Percentiles rank a stretch among this genome's conserved stretches.
These are phyloP conservation scores for Pisolithus thermaeus DNA, from an alignment of 1,284 basidiomycete species.

Conservation along the genomic window DNA sequence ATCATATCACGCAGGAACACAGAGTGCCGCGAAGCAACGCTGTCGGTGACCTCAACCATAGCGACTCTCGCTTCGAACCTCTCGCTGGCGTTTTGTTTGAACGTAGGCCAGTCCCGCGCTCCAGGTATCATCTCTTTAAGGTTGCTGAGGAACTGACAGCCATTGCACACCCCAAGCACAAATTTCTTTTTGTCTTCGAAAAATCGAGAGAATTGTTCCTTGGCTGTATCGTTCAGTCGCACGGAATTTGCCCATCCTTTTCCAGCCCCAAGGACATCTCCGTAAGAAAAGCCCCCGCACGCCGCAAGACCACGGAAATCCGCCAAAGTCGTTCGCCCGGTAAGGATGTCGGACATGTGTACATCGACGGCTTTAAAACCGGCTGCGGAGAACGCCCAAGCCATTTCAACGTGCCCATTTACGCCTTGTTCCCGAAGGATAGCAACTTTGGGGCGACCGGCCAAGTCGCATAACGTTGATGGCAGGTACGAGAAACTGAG, in stretches of 20 bases:
- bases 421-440: conserved; percentile 98
- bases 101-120: conserved; percentile 81
- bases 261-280: conserved; percentile 96
- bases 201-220: conserved; percentile 76
- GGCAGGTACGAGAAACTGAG: conserved; percentile 57
- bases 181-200: conserved; percentile 82
- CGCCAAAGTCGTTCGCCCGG: conserved; percentile 56
- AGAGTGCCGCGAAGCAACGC: conserved; percentile 48
- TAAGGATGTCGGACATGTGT: conserved; percentile 96
- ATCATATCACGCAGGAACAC: conserved; percentile 90
- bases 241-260: conserved; percentile 97
- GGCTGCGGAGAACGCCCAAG: conserved; percentile 90
- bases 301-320: conserved; percentile 88
- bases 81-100: conserved; percentile 86
- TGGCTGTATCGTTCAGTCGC: conserved; percentile 71
- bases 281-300: conserved; percentile 98
- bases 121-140: conserved; percentile 87
- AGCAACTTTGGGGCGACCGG: conserved; percentile 79
- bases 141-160: conserved; percentile 94
- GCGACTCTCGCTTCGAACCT: conserved; percentile 88
- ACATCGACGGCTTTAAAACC: conserved; percentile 95
- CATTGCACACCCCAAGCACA: conserved; percentile 94
- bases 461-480: conserved; percentile 27
- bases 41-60: conserved; percentile 73
- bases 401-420: conserved; percentile 98